A percentile compares a stretch with the other conserved stretches of the same genome.
These are phyloP conservation scores for Lactuca saligna DNA, from an alignment of 129 eudicot genomes.

Conservation along the genomic window DNA sequence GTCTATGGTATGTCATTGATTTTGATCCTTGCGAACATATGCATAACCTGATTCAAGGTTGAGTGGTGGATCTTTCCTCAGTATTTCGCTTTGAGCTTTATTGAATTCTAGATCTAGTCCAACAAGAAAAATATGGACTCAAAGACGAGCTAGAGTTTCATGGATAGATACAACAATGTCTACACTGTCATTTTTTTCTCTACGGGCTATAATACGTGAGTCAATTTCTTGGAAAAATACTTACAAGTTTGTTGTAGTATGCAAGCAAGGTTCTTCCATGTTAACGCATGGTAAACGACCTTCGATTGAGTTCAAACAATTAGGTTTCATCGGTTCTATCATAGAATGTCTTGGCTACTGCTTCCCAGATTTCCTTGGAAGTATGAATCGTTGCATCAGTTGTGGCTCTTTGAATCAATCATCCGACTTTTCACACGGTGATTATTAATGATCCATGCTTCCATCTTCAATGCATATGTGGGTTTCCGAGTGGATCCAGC, in stretches of 20 bases:
- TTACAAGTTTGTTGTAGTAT: slow-evolving; percentile 4
- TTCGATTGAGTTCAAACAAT: slow-evolving; percentile 6
- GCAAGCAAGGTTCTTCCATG: slow-evolving; percentile 4
- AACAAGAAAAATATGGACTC: slow-evolving; percentile 4
- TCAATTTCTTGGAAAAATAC: background rate
- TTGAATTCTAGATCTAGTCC: background rate
- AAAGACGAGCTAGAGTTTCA: background rate
- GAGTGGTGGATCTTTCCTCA: slow-evolving; percentile 5
- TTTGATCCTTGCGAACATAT: background rate
- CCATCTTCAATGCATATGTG: background rate
- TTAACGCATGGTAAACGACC: slow-evolving; percentile 1
- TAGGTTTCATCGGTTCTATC: slow-evolving; percentile 11
- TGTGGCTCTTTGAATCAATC: background rate
- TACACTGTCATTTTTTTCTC: background rate
- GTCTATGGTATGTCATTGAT: slow-evolving; percentile 7
- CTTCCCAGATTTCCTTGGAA: background rate
- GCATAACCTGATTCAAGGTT: background rate
- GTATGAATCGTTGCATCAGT: background rate
- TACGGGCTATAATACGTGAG: background rate
- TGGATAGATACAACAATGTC: background rate
- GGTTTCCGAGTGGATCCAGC: background rate
- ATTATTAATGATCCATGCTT: background rate
- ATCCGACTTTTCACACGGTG: background rate
- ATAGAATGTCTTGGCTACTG: background rate
- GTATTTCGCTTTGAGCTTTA: background rate